Conservation (phyloP, 139 green algal genomes). For the Yamagishiella unicocca region DNA sequence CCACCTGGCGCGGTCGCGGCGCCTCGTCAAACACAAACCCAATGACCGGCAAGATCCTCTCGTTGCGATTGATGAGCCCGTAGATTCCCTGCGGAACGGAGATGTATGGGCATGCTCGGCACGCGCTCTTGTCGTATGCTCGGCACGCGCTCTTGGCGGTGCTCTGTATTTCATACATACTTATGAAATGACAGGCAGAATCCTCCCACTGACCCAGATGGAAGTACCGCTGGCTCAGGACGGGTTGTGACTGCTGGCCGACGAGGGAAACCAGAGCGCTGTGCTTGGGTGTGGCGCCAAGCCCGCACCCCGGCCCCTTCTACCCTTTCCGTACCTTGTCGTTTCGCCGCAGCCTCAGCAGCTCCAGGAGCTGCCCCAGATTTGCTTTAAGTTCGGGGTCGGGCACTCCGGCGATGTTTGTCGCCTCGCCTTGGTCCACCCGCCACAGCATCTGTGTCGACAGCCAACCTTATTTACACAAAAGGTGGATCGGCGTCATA, state of each 20-base stretch:
- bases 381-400: constrained; percentile 42
- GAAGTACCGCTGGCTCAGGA: not conserved
- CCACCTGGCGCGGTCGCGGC: not conserved
- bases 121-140: too few relatives aligned
- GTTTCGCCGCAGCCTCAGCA: constrained; percentile 37
- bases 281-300: too few relatives aligned
- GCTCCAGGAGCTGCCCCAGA: constrained; percentile 38
- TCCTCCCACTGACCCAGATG: not conserved
- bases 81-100: constrained; percentile 28
- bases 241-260: not conserved
- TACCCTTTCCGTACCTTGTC: constrained; percentile 56
- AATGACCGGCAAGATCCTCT: constrained; percentile 29
- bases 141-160: too few relatives aligned
- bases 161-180: too few relatives aligned
- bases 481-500: not conserved
- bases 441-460: constrained; percentile 54
- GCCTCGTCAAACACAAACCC: constrained; percentile 61
- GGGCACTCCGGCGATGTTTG: constrained; percentile 49
- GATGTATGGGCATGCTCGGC: too few relatives aligned
- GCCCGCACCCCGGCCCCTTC: too few relatives aligned
- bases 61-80: constrained; percentile 8
- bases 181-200: too few relatives aligned
- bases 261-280: too few relatives aligned
- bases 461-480: not conserved
- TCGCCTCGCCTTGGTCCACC: constrained; percentile 47